Base-by-base conservation (phyloP, 495 filamentous ascomycete genomes). In the Hyphodiscus hymeniophilus region DNA sequence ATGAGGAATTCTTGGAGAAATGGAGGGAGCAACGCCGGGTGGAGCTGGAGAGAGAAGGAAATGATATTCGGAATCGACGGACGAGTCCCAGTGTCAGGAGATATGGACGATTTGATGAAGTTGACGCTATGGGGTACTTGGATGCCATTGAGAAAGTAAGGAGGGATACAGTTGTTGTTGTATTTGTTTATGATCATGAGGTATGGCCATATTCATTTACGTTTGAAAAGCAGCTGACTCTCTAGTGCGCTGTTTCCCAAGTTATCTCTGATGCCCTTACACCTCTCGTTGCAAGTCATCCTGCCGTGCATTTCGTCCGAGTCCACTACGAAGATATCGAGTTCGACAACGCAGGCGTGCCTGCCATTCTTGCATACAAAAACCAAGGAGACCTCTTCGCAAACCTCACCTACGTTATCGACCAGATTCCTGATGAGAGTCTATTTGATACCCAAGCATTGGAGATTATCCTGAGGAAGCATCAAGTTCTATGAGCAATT, bases 321-420 rank as follows among this genome's bases (percentile, higher is more conserved):
- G 76, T 97, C 24, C 86, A 94, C 66, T 85, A 87, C 61, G 80
- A 85, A 45, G 94, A 95, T 50, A 91, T 94, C 23, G 94, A 97
- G 63, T 96, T 97, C 75, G 87, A 94, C 60, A 78, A 85, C 50
- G 87, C 89, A 46, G 80, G 85, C 47, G 86, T 92, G 0, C 92
- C 92, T 1, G 91, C 92, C 7, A 68, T 98, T 18, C 69, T 98
- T 33, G 91, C 85, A 1, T 98, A 98, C 68, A 80, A 81, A 32
- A 82, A 76, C 54, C 74, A 79, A 51, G 90, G 89, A 32, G 90
- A 97, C 46, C 78, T 95, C 50, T 92, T 97, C 56, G 84, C 85
- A 38, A 94, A 91, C 48, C 66, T 97, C 30, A 87, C 90, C 2
- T 87, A 89, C 24, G 74, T 97, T 42, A 75, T 92, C 36, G 80